These are phyloP conservation scores for Collybia mongolica DNA, from an alignment of 768 basidiomycete species.

Conservation along the genomic window DNA sequence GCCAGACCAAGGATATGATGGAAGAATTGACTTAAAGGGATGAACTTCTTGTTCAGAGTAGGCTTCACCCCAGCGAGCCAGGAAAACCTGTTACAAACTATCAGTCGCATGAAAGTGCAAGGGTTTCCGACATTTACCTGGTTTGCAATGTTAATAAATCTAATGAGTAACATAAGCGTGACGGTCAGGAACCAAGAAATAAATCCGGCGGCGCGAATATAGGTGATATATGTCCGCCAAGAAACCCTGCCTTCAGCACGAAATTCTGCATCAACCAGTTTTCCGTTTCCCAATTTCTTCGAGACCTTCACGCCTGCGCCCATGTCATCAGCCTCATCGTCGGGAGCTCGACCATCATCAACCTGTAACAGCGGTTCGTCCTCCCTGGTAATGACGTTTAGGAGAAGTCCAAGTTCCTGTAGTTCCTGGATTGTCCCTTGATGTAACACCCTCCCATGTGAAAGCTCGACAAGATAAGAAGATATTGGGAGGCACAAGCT, in stretches of 20 bases:
- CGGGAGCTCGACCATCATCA: conserved; percentile 13
- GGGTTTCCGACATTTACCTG: conserved; percentile 39
- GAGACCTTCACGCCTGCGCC: conserved; percentile 1
- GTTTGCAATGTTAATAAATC: conserved; percentile 52
- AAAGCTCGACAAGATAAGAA: conserved; percentile 64
- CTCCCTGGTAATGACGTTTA: conserved; percentile 43
- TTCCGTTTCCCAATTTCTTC: conserved; percentile 32
- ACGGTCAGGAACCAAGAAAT: conserved; percentile 54
- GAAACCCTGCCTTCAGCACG: conserved; percentile 69
- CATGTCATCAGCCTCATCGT: conserved; percentile 33
- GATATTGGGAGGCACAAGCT: conserved; percentile 68
- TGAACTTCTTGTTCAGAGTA: conserved; percentile 35
- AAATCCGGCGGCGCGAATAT: conserved; percentile 61
- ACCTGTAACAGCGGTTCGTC: conserved; percentile 36
- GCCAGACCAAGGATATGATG: conserved; percentile 39
- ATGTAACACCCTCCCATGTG: conserved; percentile 44
- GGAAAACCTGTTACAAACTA: conserved; percentile 46
- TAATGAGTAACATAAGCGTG: conserved; percentile 50
- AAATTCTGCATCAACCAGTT: conserved; percentile 60
- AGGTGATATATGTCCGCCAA: conserved; percentile 56
- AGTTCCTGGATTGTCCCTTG: conserved; percentile 53
- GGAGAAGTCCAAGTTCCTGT: conserved; percentile 38
- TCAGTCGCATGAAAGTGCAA: background rate
- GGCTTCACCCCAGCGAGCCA: conserved; percentile 70
- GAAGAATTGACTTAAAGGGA: conserved; percentile 7